Base-by-base conservation (phyloP, 768 basidiomycete genomes). In the Serendipita sp. region DNA sequence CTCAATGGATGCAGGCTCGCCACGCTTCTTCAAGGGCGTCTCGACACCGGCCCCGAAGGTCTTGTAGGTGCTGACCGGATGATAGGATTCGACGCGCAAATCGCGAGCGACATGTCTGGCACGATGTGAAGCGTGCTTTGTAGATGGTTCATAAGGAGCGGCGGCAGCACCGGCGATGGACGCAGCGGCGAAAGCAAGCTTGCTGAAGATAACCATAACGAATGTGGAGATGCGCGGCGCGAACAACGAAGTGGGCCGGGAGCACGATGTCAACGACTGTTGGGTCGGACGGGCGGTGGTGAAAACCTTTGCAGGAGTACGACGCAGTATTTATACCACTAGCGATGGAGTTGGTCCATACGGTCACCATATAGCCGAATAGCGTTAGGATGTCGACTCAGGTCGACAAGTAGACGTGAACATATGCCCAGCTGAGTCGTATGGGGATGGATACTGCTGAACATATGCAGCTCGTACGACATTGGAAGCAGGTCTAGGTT, bases 1-100 rank as follows among this genome's bases (percentile, higher is more conserved):
- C 33, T 58, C 53, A 58, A 58, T 58, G 33, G 53, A 58, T n/a
- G 26, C 53, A 13, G 30, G 17, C 30, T 58, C 24, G 24, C 53
- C 53, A 31, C 53, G 53, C 53, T 58, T 58, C 53, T 58, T 58
- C 26, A 56, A 17, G 16, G 62, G 62, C 9, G 62, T 22, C 34
- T 63, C 44, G 34, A 63, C 62, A 42, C 62, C 62, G n/a, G 50
- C 48, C 7, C 50, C 34, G 41, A 56, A 63, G 51, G 62, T 63
- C 50, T 56, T 33, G 38, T 56, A 63, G 17, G 51, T 63, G 33
- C 26, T 38, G 24, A 28, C 26, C 13, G 62, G 62, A 38, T 63
- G 62, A 42, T 56, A 63, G 17, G 51, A 56, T 26, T 45, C 33
- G 51, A 63, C 51, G 4, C 42, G 56, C 20, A 63, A 44, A 50